phyloP scores from a whole-genome alignment of 257 asterid species.

The Solanum pennellii region DNA sequence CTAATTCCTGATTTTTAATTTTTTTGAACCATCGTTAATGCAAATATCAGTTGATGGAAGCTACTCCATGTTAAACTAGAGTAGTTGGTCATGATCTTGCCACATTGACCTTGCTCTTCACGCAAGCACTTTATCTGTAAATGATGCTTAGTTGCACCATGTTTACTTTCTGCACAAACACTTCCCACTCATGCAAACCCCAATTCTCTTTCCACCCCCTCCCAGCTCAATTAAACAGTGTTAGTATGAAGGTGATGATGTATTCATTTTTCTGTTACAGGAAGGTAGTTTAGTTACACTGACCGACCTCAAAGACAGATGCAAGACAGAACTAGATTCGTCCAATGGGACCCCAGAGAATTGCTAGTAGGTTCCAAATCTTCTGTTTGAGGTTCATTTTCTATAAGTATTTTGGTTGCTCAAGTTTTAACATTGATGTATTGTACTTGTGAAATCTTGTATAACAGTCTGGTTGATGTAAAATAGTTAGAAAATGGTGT shows the following conservation, averaged over 20 bases:
- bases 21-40: background rate
- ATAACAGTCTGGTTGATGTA: background rate
- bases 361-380: conserved; percentile 10
- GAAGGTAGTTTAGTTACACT: conserved; percentile 46
- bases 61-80: background rate
- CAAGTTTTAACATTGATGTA: background rate
- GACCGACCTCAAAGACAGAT: conserved; percentile 44
- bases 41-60: background rate
- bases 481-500: background rate
- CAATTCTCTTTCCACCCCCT: background rate
- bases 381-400: conserved; percentile 6
- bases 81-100: background rate
- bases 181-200: background rate
- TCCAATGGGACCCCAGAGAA: conserved; percentile 19
- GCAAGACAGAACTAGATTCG: conserved; percentile 45
- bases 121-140: background rate
- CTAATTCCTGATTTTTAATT: background rate
- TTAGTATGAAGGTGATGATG: background rate
- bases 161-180: background rate
- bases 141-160: background rate
- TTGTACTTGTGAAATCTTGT: background rate
- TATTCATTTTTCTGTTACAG: conserved; percentile 19
- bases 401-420: background rate
- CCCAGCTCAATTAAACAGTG: background rate
- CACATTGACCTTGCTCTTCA: background rate